These are phyloP conservation scores for Diaporthe sp. DNA, from an alignment of 2,329 filamentous ascomycete genomes.

Conservation along the genomic window DNA sequence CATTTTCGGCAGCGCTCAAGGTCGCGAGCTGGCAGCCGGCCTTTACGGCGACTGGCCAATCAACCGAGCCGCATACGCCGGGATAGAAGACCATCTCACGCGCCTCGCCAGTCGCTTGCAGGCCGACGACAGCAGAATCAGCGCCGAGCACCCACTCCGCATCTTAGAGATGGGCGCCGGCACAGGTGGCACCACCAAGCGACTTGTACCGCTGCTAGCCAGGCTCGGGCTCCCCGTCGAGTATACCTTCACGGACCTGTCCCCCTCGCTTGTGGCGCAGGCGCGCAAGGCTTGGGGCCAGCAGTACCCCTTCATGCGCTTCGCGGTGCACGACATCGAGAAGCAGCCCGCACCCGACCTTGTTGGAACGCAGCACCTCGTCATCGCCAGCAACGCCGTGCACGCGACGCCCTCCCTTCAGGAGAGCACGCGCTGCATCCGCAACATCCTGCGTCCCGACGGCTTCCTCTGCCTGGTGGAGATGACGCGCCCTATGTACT, in stretches of 20 bases:
- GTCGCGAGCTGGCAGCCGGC: slow-evolving; percentile 15
- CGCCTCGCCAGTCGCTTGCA: background rate
- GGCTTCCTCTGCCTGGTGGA: slow-evolving; percentile 54
- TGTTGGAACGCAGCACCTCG: slow-evolving; percentile 48
- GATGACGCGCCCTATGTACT: slow-evolving; percentile 49
- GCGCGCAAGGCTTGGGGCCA: slow-evolving; percentile 47
- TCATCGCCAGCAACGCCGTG: slow-evolving; percentile 52
- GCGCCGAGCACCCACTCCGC: background rate
- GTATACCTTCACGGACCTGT: slow-evolving; percentile 59
- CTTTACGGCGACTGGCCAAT: slow-evolving; percentile 30
- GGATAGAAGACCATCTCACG: slow-evolving; percentile 9
- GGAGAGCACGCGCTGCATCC: slow-evolving; percentile 45
- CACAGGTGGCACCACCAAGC: background rate
- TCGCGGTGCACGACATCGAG: slow-evolving; percentile 50
- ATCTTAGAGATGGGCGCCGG: slow-evolving; percentile 14
- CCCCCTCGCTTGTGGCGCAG: slow-evolving; percentile 49
- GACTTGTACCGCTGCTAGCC: slow-evolving; percentile 46
- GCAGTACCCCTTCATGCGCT: slow-evolving; percentile 49
- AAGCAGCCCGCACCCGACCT: slow-evolving; percentile 42
- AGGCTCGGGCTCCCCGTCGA: slow-evolving; percentile 47
- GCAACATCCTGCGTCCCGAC: slow-evolving; percentile 48
- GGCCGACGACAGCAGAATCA: background rate
- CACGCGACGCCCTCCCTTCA: slow-evolving; percentile 51
- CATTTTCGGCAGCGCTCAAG: slow-evolving; percentile 41
- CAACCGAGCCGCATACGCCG: background rate